Evolutionary conservation across 495 filamentous ascomycete species (phyloP).

Genomic region (Jackrogersella minutella): DNA sequence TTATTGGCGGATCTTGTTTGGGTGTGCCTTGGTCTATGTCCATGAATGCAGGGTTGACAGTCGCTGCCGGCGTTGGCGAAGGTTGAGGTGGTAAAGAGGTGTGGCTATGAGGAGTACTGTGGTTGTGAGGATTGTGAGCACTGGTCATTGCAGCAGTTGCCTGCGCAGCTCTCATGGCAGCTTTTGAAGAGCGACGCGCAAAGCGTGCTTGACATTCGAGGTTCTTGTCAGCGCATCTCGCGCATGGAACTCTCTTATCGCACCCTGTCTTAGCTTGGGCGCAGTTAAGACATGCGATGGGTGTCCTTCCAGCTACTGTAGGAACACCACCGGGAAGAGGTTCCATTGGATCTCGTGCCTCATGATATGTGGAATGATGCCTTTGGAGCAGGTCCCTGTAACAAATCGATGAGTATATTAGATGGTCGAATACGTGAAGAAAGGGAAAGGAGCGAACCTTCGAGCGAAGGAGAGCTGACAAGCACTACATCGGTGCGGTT

Average conservation of each 20-base stretch:
- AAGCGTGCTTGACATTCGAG: conserved; percentile 63
- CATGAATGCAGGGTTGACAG: conserved; percentile 47
- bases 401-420: conserved; percentile 31
- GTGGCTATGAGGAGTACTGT: conserved; percentile 6
- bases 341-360: conserved; percentile 53
- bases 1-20: conserved; percentile 33
- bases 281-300: conserved; percentile 67
- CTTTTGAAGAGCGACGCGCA: conserved; percentile 64
- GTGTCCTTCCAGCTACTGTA: conserved; percentile 50
- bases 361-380: conserved; percentile 63
- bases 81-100: conserved; percentile 35
- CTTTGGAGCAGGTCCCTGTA: conserved; percentile 66
- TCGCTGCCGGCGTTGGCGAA: conserved; percentile 25
- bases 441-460: conserved; percentile 51
- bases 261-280: conserved; percentile 72
- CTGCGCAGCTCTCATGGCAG: conserved; percentile 50
- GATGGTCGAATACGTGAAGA: background rate
- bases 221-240: conserved; percentile 64
- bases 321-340: conserved; percentile 49
- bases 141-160: conserved; percentile 40
- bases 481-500: conserved; percentile 65
- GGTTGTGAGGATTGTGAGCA: conserved; percentile 5
- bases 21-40: conserved; percentile 46
- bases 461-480: conserved; percentile 70
- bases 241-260: conserved; percentile 70